Base-by-base conservation (phyloP, 345 rosid species). In the Raphanus sativus region DNA sequence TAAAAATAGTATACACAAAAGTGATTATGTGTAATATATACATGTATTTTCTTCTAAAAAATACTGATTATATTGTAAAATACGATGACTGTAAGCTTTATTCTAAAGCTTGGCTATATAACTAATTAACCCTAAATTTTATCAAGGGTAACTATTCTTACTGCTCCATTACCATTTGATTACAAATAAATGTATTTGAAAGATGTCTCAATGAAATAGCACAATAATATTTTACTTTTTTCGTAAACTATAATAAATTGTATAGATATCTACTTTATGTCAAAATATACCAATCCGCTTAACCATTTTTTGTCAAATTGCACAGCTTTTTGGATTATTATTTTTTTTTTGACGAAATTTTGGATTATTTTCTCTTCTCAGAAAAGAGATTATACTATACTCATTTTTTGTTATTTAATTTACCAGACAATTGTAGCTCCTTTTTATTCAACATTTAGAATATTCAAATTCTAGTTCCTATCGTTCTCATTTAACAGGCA, bases 381-480 rank as follows among this genome's bases (percentile, higher is more conserved):
- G 54, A 45, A 45, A 45, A 45, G 16, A 45, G 54, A 45, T 45
- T 45, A 13, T 12, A 45, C 16, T 45, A 12, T 13, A 45, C 4
- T 13, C 2, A 12, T 50, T 50, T 50, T 50, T n/a, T n/a, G 55
- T 13, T n/a, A 50, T n/a, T 50, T 54, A 28, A 63, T 40, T 66
- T 6, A 67, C 25, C 38, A n/a, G 8, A 25, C 55, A 45, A 67
- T 3, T 17, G 9, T 1, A 67, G 10, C 4, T 26, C 12, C 5
- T 24, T 66, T 65, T n/a, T 45, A 25, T 70, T 56, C 34, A 56
- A 70, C 50, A 34, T 21, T 13, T 70, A 52, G 34, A 70, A 56
- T 70, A 34, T 70, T 56, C 74, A 68, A 70, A 24, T 68, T 16
- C 8, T 61, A 62, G 30, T 45, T 76, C 29, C 55, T 52, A 48